These are phyloP conservation scores for Coemansia sp. DNA, from an alignment of 192 early-diverging fungal genomes.

Conservation along the genomic window DNA sequence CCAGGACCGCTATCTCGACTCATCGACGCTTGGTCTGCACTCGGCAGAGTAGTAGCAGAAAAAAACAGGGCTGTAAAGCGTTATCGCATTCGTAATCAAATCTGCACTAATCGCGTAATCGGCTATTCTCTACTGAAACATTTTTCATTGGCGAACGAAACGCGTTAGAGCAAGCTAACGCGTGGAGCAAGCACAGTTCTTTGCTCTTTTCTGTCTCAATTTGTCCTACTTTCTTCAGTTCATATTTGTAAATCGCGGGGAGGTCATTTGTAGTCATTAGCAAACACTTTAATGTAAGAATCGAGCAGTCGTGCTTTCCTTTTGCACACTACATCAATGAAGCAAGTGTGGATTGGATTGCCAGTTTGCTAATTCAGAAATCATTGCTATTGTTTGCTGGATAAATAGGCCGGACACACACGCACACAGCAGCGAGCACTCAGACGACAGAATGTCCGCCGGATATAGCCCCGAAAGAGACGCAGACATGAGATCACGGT, in stretches of 20 bases:
- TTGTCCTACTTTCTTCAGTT: background rate
- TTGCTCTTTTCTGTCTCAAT: background rate
- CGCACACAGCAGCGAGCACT: background rate
- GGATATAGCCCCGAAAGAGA: constrained; percentile 4
- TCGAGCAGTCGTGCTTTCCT: background rate
- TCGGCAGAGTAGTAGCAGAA: constrained; percentile 34
- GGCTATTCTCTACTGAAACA: background rate
- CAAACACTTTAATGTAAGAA: constrained; percentile 13
- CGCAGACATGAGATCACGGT: constrained; percentile 10
- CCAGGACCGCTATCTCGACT: constrained; percentile 46
- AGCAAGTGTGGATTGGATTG: background rate
- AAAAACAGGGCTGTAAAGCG: background rate
- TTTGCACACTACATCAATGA: no score
- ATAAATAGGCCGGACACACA: background rate
- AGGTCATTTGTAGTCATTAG: background rate
- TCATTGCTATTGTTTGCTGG: background rate
- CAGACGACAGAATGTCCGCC: constrained; percentile 5
- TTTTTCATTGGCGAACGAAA: background rate
- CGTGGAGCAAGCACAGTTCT: no score
- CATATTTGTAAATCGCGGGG: background rate
- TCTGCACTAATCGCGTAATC: background rate
- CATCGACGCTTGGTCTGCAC: constrained; percentile 40
- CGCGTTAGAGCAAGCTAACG: no score
- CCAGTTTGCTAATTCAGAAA: background rate
- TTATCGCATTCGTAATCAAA: background rate